phyloP scores from a whole-genome alignment of 78 protist genomes.

The Pelomyxa schiedti region DNA sequence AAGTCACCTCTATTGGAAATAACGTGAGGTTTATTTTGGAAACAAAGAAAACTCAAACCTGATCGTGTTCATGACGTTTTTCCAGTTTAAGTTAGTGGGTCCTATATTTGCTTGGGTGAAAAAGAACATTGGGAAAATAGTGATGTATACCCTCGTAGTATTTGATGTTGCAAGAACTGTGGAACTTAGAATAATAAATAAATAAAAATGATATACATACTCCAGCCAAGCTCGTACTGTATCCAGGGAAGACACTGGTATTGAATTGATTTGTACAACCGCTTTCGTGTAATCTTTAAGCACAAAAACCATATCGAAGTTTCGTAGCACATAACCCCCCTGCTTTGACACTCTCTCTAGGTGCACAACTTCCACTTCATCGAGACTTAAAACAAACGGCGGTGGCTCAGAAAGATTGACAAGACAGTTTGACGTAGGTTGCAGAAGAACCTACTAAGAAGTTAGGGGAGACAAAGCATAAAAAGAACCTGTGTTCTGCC shows the following conservation, averaged over 20 bases:
- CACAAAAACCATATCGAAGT: conserved; percentile 83
- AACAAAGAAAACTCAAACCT: too few relatives aligned
- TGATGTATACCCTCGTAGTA: conserved; percentile 56
- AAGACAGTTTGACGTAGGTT: conserved; percentile 73
- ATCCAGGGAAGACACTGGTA: conserved; percentile 58
- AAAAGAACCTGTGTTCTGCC: conserved; percentile 11
- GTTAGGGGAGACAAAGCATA: too few relatives aligned
- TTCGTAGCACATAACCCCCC: conserved; percentile 43
- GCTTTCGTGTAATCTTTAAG: conserved; percentile 65
- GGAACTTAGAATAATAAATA: not conserved
- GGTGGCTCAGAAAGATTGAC: conserved; percentile 70
- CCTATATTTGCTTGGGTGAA: too few relatives aligned
- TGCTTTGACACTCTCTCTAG: conserved; percentile 71
- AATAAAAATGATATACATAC: not conserved
- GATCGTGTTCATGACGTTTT: not conserved
- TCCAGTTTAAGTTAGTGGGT: not conserved
- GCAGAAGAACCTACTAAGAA: too few relatives aligned
- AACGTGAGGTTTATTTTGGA: too few relatives aligned
- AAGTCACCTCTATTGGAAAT: too few relatives aligned
- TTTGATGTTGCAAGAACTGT: conserved; percentile 45
- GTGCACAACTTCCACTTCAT: conserved; percentile 82
- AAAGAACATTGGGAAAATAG: too few relatives aligned
- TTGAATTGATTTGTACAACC: conserved; percentile 43
- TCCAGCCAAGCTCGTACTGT: conserved; percentile 77
- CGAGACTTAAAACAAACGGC: conserved; percentile 66